These are phyloP conservation scores for Myxozyma melibiosi DNA, from an alignment of 805 yeast species.

Conservation along the genomic window DNA sequence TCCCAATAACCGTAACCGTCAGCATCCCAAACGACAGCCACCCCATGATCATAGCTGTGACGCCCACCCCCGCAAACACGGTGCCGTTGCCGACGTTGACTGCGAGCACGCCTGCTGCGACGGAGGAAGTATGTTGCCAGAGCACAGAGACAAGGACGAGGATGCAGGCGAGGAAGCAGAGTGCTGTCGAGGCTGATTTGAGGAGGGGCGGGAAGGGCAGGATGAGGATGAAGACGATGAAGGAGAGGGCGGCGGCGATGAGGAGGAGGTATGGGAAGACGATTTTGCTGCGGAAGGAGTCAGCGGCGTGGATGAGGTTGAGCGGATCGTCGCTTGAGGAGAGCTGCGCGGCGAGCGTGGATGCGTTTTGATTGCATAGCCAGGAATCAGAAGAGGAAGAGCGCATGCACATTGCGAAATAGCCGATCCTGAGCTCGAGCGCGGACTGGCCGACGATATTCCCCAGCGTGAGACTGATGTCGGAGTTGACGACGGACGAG, in stretches of 20 bases:
- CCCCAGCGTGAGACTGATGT: slow-evolving; percentile 12
- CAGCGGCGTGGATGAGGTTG: slow-evolving; percentile 26
- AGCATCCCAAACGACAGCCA: slow-evolving; percentile 27
- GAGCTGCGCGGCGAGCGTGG: slow-evolving; percentile 16
- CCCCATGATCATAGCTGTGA: slow-evolving; percentile 26
- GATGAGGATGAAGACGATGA: slow-evolving; percentile 22
- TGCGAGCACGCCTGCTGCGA: slow-evolving; percentile 19
- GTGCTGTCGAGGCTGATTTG: slow-evolving; percentile 4
- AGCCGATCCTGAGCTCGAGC: slow-evolving; percentile 28
- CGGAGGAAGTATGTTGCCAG: slow-evolving; percentile 31
- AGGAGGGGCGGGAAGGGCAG: slow-evolving; percentile 30
- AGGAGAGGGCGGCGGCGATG: slow-evolving; percentile 21
- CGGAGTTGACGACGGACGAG: slow-evolving; percentile 16
- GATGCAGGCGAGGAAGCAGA: slow-evolving; percentile 20
- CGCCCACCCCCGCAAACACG: slow-evolving; percentile 22
- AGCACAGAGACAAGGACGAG: slow-evolving; percentile 29
- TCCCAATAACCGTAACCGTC: slow-evolving; percentile 17
- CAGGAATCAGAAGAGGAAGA: slow-evolving; percentile 15
- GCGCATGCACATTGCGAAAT: slow-evolving; percentile 25
- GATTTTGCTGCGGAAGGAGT: slow-evolving; percentile 17
- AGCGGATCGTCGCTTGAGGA: slow-evolving; percentile 23
- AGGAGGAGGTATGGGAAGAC: slow-evolving; percentile 29
- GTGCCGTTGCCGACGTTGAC: slow-evolving; percentile 26
- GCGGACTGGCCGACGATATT: slow-evolving; percentile 19
- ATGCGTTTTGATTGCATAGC: slow-evolving; percentile 28